These are phyloP conservation scores for Phytophthora podocarpi DNA, from an alignment of 352 stramenopile genomes.

Conservation along the genomic window DNA sequence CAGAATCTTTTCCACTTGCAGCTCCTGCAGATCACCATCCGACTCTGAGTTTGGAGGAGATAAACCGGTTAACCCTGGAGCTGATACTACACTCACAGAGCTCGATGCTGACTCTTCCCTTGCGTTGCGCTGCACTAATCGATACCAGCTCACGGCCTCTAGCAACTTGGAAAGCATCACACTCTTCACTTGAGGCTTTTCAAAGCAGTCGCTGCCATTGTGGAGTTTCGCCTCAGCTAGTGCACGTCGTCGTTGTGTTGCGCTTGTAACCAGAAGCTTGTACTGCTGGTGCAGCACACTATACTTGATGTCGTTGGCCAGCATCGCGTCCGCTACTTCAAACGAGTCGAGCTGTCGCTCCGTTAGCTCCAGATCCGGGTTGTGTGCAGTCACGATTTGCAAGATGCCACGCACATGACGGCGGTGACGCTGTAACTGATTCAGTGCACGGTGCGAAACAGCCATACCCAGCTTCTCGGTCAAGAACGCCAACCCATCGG, in stretches of 20 bases:
- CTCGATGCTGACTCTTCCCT: slow-evolving; percentile 65
- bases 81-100: slow-evolving; percentile 39
- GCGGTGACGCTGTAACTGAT: slow-evolving; percentile 81
- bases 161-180: slow-evolving; percentile 77
- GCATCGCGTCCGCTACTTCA: slow-evolving; percentile 66
- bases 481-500: slow-evolving; percentile 63
- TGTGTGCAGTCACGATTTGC: slow-evolving; percentile 82
- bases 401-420: slow-evolving; percentile 78
- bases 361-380: slow-evolving; percentile 78
- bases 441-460: slow-evolving; percentile 71
- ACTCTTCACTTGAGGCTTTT: slow-evolving; percentile 56
- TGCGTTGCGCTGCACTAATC: slow-evolving; percentile 80
- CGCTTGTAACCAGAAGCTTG: slow-evolving; percentile 48
- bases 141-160: slow-evolving; percentile 86
- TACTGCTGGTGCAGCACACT: slow-evolving; percentile 66
- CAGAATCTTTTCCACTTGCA: slow-evolving; percentile 78
- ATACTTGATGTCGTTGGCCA: slow-evolving; percentile 82
- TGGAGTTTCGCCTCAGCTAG: slow-evolving; percentile 56
- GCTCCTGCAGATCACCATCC: slow-evolving; percentile 52
- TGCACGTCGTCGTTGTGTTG: slow-evolving; percentile 53
- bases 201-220: slow-evolving; percentile 72
- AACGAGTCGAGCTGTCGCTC: slow-evolving; percentile 86
- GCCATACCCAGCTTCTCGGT: slow-evolving; percentile 59
- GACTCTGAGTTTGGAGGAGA: slow-evolving; percentile 35
- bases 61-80: slow-evolving; percentile 19